phyloP scores from a whole-genome alignment of 257 asterid species.

The Jasminum sambac region DNA sequence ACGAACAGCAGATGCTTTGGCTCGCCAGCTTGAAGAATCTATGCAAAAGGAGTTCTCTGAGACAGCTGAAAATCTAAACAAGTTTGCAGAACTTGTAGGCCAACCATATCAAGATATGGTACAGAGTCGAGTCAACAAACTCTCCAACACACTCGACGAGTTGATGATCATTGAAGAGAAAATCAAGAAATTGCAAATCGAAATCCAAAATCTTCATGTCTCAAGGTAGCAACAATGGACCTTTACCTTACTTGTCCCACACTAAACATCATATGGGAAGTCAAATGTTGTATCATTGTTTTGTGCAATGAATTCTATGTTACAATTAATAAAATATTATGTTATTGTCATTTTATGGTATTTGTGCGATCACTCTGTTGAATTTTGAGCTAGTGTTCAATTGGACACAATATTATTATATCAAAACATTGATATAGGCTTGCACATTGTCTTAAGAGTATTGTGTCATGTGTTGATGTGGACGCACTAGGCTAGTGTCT shows the following conservation, averaged over 20 bases:
- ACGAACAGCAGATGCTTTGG: slow-evolving; percentile 75
- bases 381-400: too few species aligned
- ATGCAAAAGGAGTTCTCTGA: slow-evolving; percentile 79
- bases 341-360: not conserved
- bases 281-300: slow-evolving; percentile 20
- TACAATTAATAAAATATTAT: not conserved
- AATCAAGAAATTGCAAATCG: slow-evolving; percentile 56
- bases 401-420: too few species aligned
- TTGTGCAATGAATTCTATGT: not conserved
- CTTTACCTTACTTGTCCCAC: slow-evolving; percentile 3
- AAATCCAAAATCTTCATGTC: slow-evolving; percentile 74
- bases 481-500: too few species aligned
- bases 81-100: slow-evolving; percentile 51
- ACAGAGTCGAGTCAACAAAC: slow-evolving; percentile 52
- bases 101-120: slow-evolving; percentile 67
- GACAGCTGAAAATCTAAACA: slow-evolving; percentile 45
- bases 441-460: too few species aligned
- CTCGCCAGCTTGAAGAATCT: slow-evolving; percentile 79
- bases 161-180: slow-evolving; percentile 49
- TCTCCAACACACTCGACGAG: slow-evolving; percentile 53
- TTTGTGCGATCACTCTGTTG: not conserved
- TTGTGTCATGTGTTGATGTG: too few species aligned
- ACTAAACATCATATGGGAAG: not conserved
- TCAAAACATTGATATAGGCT: too few species aligned
- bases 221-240: slow-evolving; percentile 36